Conservation (phyloP, 371 early-diverging fungal species). For the Mortierella sp. region DNA sequence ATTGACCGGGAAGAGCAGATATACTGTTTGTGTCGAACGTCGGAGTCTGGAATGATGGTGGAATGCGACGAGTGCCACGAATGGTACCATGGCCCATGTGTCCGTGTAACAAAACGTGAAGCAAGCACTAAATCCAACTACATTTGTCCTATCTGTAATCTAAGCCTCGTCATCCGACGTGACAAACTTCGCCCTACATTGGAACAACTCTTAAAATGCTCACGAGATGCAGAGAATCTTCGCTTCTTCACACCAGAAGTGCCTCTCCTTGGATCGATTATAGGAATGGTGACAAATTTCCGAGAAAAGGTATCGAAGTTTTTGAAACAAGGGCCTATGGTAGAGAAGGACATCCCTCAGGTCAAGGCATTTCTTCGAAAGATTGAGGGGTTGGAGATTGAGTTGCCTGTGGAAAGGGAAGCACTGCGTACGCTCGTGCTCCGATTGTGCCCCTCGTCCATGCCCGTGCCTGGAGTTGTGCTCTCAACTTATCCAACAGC, state of each 20-base stretch:
- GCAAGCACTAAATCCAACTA: constrained; percentile 67
- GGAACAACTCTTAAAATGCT: constrained; percentile 60
- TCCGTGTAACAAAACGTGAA: constrained; percentile 71
- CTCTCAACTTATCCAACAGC: constrained; percentile 44
- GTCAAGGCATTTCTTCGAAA: constrained; percentile 65
- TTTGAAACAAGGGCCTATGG: constrained; percentile 55
- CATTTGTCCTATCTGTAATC: constrained; percentile 79
- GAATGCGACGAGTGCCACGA: constrained; percentile 85
- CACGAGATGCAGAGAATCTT: constrained; percentile 61
- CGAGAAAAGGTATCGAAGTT: constrained; percentile 58
- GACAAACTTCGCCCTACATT: constrained; percentile 62
- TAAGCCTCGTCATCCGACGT: constrained; percentile 57
- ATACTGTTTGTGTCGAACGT: constrained; percentile 74
- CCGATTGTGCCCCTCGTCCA: constrained; percentile 49
- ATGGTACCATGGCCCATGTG: constrained; percentile 85
- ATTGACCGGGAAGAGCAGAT: constrained; percentile 40
- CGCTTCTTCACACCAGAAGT: constrained; percentile 71
- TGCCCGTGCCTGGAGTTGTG: constrained; percentile 34
- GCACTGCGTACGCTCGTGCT: constrained; percentile 63
- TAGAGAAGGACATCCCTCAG: constrained; percentile 49
- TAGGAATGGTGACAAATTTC: constrained; percentile 56
- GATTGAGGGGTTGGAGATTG: constrained; percentile 70
- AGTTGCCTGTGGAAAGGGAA: constrained; percentile 60
- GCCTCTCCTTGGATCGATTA: constrained; percentile 62
- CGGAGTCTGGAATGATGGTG: constrained; percentile 78